Evolutionary conservation across 805 yeast genomes (phyloP), one percentile per base, ranked within the genome.

Genomic region (Kluyveromyces lactis): DNA sequence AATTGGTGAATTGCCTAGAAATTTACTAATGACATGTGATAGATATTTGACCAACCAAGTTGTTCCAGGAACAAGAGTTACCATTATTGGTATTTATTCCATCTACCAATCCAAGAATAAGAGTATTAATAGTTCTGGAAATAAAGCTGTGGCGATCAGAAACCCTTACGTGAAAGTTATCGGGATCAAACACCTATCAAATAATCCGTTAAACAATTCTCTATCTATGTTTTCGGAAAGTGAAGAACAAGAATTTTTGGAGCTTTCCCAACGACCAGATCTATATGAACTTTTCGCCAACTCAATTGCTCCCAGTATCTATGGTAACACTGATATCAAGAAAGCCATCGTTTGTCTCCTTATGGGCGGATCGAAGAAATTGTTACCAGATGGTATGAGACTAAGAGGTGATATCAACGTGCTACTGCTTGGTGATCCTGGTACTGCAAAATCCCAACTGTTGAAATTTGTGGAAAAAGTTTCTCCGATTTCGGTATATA

Each of bases 1-100:
- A 1, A 95, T 92, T 21, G 98, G 99, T 49, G 99, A 92, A 65
- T 81, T 92, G 86, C 99, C 99, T 7, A 77, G 99, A 50, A 95
- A 92, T 54, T 81, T 92, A 30, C 56, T 86, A 42, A 69, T 92
- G 47, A 83, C 92, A 31, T 86, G 86, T 26, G 97, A 92, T 60
- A 73, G 98, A 45, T 85, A 84, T 51, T 67, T 92, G 56, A 82
- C 96, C 19, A 92, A 92, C 64, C 78, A 75, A 46, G 87, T 92
- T 23, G 83, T 90, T 30, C 99, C 99, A 0, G 99, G 99, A 18
- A 85, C 94, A 0, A 71, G 97, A 48, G 94, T 95, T 50, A 86
- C 95, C 7, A 73, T 90, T 31, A 77, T 86, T 32, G 99, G 98
- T 39, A 81, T 92, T 34, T 92, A 92, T 62, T 84, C 96, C 28